Evolutionary conservation across 2,329 filamentous ascomycete genomes (phyloP).

Genomic region (Ascochyta lentis): DNA sequence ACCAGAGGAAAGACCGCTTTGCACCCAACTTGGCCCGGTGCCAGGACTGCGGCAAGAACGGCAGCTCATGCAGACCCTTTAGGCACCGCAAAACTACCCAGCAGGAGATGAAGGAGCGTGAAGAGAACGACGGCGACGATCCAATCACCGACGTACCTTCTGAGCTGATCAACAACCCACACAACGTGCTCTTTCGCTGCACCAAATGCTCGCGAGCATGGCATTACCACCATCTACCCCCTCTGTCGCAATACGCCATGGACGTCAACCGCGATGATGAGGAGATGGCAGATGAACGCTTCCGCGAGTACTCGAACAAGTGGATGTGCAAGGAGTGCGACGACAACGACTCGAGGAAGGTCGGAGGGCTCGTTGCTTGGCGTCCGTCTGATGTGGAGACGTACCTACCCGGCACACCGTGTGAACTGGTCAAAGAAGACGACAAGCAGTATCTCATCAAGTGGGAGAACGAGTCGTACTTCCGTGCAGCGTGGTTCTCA

Average conservation of each 20-base stretch:
- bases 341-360: constrained; percentile 65
- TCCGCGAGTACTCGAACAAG: constrained; percentile 73
- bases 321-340: constrained; percentile 85
- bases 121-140: constrained; percentile 79
- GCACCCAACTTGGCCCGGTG: constrained; percentile 77
- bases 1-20: constrained; percentile 70
- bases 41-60: constrained; percentile 70
- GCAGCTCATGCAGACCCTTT: constrained; percentile 76
- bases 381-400: constrained; percentile 68
- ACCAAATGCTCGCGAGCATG: constrained; percentile 75
- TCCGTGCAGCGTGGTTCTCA: constrained; percentile 83
- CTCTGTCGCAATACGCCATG: constrained; percentile 53
- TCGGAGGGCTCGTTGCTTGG: constrained; percentile 87
- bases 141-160: constrained; percentile 71
- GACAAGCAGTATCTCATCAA: constrained; percentile 93
- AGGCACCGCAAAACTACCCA: constrained; percentile 73
- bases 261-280: constrained; percentile 54
- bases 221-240: constrained; percentile 83
- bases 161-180: constrained; percentile 73
- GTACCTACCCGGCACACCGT: constrained; percentile 61
- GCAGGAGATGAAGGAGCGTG: constrained; percentile 82
- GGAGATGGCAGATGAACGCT: constrained; percentile 65
- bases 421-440: constrained; percentile 69
- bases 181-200: constrained; percentile 85
- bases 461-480: constrained; percentile 82